These are phyloP conservation scores for Stevia rebaudiana DNA, from an alignment of 140 eudicot species.

Conservation along the genomic window DNA sequence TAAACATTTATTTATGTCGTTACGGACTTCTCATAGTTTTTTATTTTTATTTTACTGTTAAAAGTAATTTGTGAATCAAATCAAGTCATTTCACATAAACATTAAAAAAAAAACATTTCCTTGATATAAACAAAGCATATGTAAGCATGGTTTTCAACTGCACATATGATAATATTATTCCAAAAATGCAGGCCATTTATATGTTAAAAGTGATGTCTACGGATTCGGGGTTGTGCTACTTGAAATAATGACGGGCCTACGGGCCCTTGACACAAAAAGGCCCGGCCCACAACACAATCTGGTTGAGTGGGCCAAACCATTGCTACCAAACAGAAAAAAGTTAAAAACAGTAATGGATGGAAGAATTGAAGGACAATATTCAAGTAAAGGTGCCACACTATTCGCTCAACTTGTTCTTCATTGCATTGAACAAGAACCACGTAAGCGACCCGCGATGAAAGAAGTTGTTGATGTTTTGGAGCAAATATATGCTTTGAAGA, in stretches of 20 bases:
- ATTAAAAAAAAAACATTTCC: background rate
- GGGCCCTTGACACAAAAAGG: conserved; percentile 64
- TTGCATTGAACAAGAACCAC: conserved; percentile 57
- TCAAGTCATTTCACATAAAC: background rate
- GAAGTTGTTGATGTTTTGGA: conserved; percentile 53
- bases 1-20: background rate
- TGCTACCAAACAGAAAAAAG: conserved; percentile 49
- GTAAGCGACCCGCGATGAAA: conserved; percentile 70
- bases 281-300: conserved; percentile 45
- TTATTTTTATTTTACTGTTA: too few species aligned
- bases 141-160: background rate
- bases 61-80: background rate
- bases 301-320: conserved; percentile 68
- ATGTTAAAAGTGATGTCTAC: conserved; percentile 81
- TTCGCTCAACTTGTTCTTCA: conserved; percentile 56
- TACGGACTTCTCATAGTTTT: background rate
- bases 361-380: conserved; percentile 74
- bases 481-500: conserved; percentile 45
- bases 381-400: conserved; percentile 48
- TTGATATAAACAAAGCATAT: background rate
- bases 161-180: background rate
- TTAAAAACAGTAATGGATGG: conserved; percentile 60
- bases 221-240: conserved; percentile 89
- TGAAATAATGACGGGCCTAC: conserved; percentile 69
- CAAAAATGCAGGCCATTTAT: conserved; percentile 59